Conservation (phyloP, 2,329 filamentous ascomycete species). For the Herpotrichia juniperi region DNA sequence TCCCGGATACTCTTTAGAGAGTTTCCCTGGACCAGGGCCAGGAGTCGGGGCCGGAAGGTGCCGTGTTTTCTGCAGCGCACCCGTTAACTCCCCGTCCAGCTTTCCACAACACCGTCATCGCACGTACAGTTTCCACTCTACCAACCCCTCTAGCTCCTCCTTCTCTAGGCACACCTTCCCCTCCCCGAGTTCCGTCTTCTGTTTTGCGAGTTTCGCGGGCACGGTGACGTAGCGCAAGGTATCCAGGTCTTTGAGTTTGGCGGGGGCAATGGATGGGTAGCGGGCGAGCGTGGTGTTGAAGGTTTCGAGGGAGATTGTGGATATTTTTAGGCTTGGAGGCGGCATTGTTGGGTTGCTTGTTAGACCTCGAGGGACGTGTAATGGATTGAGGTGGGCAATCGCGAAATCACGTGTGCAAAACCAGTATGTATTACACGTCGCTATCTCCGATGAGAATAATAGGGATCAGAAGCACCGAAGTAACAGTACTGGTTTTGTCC, state of each 20-base stretch:
- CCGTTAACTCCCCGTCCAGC: background rate
- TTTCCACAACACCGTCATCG: background rate
- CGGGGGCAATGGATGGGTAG: slow-evolving; percentile 32
- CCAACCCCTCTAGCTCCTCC: slow-evolving; percentile 38
- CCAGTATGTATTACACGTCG: no score
- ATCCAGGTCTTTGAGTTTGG: slow-evolving; percentile 39
- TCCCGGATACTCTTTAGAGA: slow-evolving; percentile 52
- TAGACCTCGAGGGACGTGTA: background rate
- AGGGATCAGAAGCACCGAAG: no score
- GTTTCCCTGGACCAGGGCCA: slow-evolving; percentile 64
- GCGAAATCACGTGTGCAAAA: no score
- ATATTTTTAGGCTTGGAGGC: slow-evolving; percentile 3
- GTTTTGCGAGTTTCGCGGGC: slow-evolving; percentile 25
- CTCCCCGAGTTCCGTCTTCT: slow-evolving; percentile 10
- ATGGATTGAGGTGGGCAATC: background rate
- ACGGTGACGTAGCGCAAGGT: slow-evolving; percentile 36
- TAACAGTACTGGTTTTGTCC: no score
- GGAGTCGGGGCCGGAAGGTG: slow-evolving; percentile 55
- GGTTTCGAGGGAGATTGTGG: slow-evolving; percentile 17
- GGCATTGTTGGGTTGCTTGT: slow-evolving; percentile 6
- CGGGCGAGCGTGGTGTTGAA: slow-evolving; percentile 30
- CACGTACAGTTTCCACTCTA: slow-evolving; percentile 49
- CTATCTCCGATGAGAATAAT: no score
- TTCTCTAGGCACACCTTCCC: slow-evolving; percentile 27
- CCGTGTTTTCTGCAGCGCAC: slow-evolving; percentile 53